These are phyloP conservation scores for Strobilomyces dryophilus DNA, from an alignment of 768 basidiomycete genomes.

Conservation along the genomic window DNA sequence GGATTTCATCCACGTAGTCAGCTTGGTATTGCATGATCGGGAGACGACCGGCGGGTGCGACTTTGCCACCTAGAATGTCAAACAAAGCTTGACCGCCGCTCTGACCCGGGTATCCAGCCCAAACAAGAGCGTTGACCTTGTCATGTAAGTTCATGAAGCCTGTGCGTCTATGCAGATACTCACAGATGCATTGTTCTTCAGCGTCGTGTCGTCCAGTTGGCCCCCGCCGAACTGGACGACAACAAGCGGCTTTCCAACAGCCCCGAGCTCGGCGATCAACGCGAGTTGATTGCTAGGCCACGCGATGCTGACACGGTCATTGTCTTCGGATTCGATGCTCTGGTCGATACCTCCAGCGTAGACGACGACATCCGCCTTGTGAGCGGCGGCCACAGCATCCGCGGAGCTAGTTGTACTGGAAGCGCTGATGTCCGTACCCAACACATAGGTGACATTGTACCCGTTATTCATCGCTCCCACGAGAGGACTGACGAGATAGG, in stretches of 20 bases:
- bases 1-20: constrained; percentile 36
- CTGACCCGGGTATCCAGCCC: constrained; percentile 38
- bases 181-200: constrained; percentile 43
- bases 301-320: neutral
- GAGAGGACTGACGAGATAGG: constrained; percentile 52
- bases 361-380: constrained; percentile 45
- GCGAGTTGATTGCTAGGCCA: neutral
- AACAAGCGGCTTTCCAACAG: neutral
- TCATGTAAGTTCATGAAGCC: neutral
- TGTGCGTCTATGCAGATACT: constrained; percentile 1
- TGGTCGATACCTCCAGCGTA: constrained; percentile 52
- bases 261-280: neutral
- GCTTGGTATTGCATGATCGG: constrained; percentile 52
- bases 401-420: constrained; percentile 43
- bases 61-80: constrained; percentile 49
- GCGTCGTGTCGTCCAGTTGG: constrained; percentile 45
- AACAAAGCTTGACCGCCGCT: constrained; percentile 48
- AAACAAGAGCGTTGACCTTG: constrained; percentile 26
- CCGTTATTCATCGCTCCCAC: constrained; percentile 46
- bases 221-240: constrained; percentile 55
- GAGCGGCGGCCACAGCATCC: constrained; percentile 48
- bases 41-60: constrained; percentile 52
- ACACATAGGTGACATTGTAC: constrained; percentile 40
- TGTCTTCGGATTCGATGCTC: neutral
- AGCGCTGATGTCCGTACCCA: constrained; percentile 40